Evolutionary conservation across 2,329 filamentous ascomycete species (phyloP).

Genomic region (Ophiostoma sp.): DNA sequence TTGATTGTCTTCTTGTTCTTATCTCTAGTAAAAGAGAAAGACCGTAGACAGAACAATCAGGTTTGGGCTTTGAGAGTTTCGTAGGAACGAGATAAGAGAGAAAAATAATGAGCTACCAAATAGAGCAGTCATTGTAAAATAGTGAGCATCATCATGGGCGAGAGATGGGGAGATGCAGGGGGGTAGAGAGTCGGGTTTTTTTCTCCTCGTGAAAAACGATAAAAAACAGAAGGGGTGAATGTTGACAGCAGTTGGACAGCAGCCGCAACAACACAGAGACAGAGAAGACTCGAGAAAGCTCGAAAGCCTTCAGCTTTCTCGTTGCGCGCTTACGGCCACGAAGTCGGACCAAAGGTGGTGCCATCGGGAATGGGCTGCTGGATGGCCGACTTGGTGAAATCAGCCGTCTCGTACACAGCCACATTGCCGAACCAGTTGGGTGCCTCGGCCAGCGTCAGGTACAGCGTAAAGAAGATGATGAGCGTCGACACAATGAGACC

Average conservation of each 20-base stretch:
- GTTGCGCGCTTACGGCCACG: constrained; percentile 23
- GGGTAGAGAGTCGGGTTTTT: not conserved
- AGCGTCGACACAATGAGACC: constrained; percentile 67
- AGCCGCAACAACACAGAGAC: not conserved
- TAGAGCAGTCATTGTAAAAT: not conserved
- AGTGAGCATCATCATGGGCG: not conserved
- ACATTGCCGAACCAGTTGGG: constrained; percentile 66
- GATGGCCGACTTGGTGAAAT: constrained; percentile 22
- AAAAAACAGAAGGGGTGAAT: not conserved
- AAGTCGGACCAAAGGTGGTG: constrained; percentile 28
- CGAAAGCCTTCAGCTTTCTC: not conserved
- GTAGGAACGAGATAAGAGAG: constrained; percentile 19
- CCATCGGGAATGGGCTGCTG: constrained; percentile 17
- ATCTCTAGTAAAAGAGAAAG: not conserved
- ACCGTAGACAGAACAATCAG: not conserved
- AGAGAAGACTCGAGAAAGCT: not conserved
- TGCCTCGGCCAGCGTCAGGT: constrained; percentile 56
- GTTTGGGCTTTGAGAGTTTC: constrained; percentile 29
- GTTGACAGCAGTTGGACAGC: not conserved
- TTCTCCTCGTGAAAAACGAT: constrained; percentile 6
- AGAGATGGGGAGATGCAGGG: constrained; percentile 2
- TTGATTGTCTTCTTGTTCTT: not conserved
- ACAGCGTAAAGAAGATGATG: constrained; percentile 68
- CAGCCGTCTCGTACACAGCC: constrained; percentile 30
- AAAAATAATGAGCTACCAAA: not conserved